Evolutionary conservation across 2,329 filamentous ascomycete genomes (phyloP), one percentile per base, ranked within the genome.

Genomic region (Ceratocystis ficicola): DNA sequence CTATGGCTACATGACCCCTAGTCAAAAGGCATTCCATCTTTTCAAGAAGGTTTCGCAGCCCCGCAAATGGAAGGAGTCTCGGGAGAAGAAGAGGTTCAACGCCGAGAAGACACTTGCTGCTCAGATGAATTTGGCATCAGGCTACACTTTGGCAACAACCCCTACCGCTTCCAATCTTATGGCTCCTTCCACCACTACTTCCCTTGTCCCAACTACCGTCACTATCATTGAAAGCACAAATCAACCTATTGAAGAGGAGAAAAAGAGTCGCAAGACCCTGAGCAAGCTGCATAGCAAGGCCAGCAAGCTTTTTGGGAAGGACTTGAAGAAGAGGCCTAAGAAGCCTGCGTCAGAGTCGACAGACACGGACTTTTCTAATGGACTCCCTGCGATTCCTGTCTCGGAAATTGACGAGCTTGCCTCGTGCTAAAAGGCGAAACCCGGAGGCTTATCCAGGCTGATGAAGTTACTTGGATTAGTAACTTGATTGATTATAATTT

Each of bases 1-100:
- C 2, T 67, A 67, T 36, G 66, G 66, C 5, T 67, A 67, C 63
- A 67, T 67, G 66, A 67, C 66, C 22, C 66, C 66, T 4, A 63
- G 63, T 50, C 66, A 67, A 44, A 67, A 67, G 66, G 63, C 60
- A 32, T 61, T 67, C 46, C 66, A 41, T n/a, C 36, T 67, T 7
- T 48, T 67, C 48, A 67, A 67, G 50, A 67, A 65, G 66, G 60
- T 65, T 32, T 60, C 57, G 10, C 66, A 67, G 59, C 66, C 66
- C 17, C 44, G 55, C 5, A 67, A 67, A 52, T 67, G 66, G 66
- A 60, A 52, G 30, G 63, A 65, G 44, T 64, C 66, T 25, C 59
- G 64, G 30, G 60, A 67, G 48, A 63, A 63, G 55, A 67, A 67
- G 66, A 59, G 44, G 17, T 50, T 60, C 59, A 55, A 61, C 52